Base-by-base conservation (phyloP, 2,329 filamentous ascomycete species). In the Sporothrix inflata region DNA sequence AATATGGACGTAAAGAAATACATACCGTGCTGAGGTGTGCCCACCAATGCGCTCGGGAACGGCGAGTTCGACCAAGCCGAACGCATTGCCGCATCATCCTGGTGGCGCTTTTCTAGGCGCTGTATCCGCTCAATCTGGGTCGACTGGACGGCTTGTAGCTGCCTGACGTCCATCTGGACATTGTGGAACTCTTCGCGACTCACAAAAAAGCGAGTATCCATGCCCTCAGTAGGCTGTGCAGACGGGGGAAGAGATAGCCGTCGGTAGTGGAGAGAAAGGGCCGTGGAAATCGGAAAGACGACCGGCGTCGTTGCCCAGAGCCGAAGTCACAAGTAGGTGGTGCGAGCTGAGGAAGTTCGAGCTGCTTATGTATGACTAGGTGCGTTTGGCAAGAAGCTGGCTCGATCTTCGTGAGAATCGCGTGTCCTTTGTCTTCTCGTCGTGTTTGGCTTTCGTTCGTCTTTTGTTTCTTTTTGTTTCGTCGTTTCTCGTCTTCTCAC, bases 21-120 rank as follows among this genome's bases (percentile, higher is more conserved):
- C 88, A 81, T 83, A 97, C 95, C 94, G 84, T 97, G 92, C 80
- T 97, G 92, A 70, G 94, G 92, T 61, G 94, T 94, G 71, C 93
- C 92, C 76, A 91, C 90, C 72, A 97, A 81, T 51, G 94, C 89
- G 75, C 91, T 91, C n/a, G 95, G 94, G 79, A 98, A 98, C 19
- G 94, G 94, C 71, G 94, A 97, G 75, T 92, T 91, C 66, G 89
- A 89, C 96, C 96, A 99, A 72, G 97, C 92, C 74, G 92, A 97
- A 82, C 95, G 97, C 73, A 91, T 82, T 42, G 88, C 86, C 67
- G 88, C 87, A 81, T 91, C 89, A 76, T 91, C 89, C 45, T 89
- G 89, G 78, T 91, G 89, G 63, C 89, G 88, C 77, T 89, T 90
- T 79, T 92, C 90, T 69, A 92, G 80, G 74, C 88, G 84, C 73